These are phyloP conservation scores for Parachaetomium inaequale DNA, from an alignment of 495 filamentous ascomycete genomes.

Conservation along the genomic window DNA sequence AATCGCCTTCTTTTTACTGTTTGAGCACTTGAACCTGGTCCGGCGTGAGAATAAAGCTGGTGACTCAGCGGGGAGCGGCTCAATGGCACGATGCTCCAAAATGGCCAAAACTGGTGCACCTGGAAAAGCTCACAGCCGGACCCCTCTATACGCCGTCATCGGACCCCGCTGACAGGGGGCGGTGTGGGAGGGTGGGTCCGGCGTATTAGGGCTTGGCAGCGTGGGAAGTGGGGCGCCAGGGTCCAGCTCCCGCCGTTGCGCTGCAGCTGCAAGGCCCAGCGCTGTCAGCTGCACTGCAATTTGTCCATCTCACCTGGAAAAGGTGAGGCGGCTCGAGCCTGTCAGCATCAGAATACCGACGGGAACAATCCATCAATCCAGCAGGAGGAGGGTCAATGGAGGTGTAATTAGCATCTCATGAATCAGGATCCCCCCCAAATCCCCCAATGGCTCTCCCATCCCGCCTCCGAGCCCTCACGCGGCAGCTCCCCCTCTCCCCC, in stretches of 20 bases:
- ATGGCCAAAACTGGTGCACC: conserved; percentile 1
- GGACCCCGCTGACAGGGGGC: conserved; percentile 18
- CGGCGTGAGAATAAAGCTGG: not conserved
- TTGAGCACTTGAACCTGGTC: not conserved
- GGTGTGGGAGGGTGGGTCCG: not conserved
- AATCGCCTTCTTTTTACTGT: not conserved
- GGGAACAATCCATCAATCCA: not conserved
- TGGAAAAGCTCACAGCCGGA: conserved; percentile 21
- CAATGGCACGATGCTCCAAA: not conserved
- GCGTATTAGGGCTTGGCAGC: not conserved
- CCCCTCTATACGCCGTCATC: conserved; percentile 26
- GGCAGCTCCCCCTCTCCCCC: not conserved
- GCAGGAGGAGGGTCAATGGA: not conserved
- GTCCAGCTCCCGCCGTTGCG: not conserved
- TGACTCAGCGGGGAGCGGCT: conserved; percentile 9
- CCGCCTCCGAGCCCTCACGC: not conserved
- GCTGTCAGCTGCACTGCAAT: not conserved
- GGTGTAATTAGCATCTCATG: not conserved
- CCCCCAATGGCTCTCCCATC: conserved; percentile 3
- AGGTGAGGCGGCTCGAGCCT: too few relatives aligned
- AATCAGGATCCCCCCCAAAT: not conserved
- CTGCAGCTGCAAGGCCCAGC: not conserved
- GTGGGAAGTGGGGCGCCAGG: conserved; percentile 7
- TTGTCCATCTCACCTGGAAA: conserved; percentile 8
- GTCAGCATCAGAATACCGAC: not conserved